phyloP scores from a whole-genome alignment of 192 early-diverging fungal genomes.

The Spinellus fusiger region DNA sequence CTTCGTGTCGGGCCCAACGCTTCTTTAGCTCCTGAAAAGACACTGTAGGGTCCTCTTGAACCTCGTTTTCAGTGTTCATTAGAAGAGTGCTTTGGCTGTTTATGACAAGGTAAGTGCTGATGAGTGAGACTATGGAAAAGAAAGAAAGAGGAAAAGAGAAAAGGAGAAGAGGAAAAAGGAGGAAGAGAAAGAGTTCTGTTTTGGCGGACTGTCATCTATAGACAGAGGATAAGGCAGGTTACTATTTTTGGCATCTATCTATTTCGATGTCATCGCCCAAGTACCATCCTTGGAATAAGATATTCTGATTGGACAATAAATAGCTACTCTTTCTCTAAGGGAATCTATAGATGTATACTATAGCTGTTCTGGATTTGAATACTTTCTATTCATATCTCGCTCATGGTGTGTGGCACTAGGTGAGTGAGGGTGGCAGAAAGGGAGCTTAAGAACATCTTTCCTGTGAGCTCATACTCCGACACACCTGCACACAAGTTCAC shows the following conservation, averaged over 20 bases:
- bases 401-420: no score
- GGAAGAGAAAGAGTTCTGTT: neutral
- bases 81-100: neutral
- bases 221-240: neutral
- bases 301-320: no score
- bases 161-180: neutral
- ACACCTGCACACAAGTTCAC: no score
- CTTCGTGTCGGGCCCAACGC: slow-evolving; percentile 28
- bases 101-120: neutral
- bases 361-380: no score
- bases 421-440: no score
- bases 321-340: no score
- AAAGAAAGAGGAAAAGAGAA: neutral
- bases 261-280: neutral
- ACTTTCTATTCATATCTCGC: no score
- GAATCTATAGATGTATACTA: no score
- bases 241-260: neutral
- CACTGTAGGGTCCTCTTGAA: slow-evolving; percentile 9
- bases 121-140: neutral
- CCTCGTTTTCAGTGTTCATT: neutral
- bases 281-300: no score
- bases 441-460: no score
- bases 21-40: slow-evolving; percentile 28
- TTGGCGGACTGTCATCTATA: neutral
- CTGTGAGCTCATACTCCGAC: no score